Evolutionary conservation across 163 green algal genomes (phyloP).

Genomic region (Scenedesmus sp.): DNA sequence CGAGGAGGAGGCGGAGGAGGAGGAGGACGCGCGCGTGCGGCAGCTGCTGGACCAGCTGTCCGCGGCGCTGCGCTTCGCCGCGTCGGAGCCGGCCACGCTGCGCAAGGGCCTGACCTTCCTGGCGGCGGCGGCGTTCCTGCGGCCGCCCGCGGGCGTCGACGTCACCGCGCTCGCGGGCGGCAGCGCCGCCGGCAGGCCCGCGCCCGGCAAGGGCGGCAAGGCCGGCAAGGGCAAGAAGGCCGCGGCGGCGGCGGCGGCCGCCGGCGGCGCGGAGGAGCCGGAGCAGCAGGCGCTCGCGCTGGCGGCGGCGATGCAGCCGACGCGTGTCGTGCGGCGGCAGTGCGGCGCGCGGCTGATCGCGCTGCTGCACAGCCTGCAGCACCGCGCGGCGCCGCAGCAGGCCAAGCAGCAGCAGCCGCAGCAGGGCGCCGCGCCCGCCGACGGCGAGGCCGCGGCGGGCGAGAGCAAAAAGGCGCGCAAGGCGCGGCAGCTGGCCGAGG

Average conservation of each 20-base stretch:
- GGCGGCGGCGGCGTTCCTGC: conserved; percentile 59
- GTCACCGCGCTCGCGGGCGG: background rate
- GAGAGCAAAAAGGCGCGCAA: conserved; percentile 24
- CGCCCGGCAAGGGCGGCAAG: conserved; percentile 11
- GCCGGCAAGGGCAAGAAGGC: conserved; percentile 27
- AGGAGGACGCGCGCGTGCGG: conserved; percentile 12
- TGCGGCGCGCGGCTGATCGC: conserved; percentile 57
- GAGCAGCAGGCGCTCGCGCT: conserved; percentile 11
- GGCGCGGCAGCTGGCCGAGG: conserved; percentile 2
- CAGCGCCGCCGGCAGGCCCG: background rate
- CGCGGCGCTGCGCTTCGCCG: conserved; percentile 40
- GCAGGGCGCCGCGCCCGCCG: background rate
- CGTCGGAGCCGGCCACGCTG: conserved; percentile 10
- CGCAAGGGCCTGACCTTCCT: conserved; percentile 53
- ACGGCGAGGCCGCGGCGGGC: background rate
- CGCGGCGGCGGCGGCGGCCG: background rate
- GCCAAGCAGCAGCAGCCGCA: conserved; percentile 18
- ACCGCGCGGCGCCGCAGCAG: conserved; percentile 20
- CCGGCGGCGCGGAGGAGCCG: conserved; percentile 11
- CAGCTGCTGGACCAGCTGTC: conserved; percentile 62
- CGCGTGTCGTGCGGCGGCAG: conserved; percentile 4
- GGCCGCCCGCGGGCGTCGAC: conserved; percentile 5
- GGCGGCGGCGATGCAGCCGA: conserved; percentile 10
- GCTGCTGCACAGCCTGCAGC: conserved; percentile 47
- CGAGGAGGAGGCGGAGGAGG: no score